Base-by-base conservation (phyloP, 495 filamentous ascomycete genomes). In the Aspergillus ostianus region DNA sequence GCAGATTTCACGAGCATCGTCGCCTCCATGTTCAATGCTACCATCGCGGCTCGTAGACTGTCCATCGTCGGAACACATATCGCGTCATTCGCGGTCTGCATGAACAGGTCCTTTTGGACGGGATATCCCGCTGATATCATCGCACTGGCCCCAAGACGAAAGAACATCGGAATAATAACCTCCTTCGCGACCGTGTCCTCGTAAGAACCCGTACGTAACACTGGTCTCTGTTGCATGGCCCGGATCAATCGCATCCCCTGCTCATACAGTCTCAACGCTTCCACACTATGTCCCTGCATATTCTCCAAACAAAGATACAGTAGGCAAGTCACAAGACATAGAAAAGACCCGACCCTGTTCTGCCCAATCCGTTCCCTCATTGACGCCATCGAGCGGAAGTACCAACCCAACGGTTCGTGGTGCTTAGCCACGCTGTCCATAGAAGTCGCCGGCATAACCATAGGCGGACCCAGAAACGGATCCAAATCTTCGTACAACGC, bases 241-340 rank as follows among this genome's bases (percentile, higher is more conserved):
- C n/a, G n/a, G n/a, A n/a, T n/a, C n/a, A n/a, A n/a, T n/a, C n/a
- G n/a, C n/a, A n/a, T n/a, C 44, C 77, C 78, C 57, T 80, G 73
- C 36, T 67, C 53, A 74, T 72, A 72, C 70, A 77, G 56, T 68
- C 62, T 23, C 70, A 77, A 27, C 65, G 80, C 80, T 19, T 75
- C 74, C 27, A 63, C 68, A 54, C 73, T 68, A 67, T 83, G 78
- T 18, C 73, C 76, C 55, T 80, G 78, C 57, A 84, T 70, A 53
- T 81, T 69, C 65, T 83, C 81, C 48, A 83, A 78, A 48, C 75
- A 81, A n/a, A 82, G 72, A 55, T 82, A 84, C n/a, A 84, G 69
- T 12, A 83, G 64, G 54, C 80, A 83, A 20, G 74, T 80, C 13
- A 82, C 67, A 13, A 82, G 65, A 1, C 77, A 77, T 17, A 81